phyloP scores from a whole-genome alignment of 441 rosid genomes.

The Erodium texanum region DNA sequence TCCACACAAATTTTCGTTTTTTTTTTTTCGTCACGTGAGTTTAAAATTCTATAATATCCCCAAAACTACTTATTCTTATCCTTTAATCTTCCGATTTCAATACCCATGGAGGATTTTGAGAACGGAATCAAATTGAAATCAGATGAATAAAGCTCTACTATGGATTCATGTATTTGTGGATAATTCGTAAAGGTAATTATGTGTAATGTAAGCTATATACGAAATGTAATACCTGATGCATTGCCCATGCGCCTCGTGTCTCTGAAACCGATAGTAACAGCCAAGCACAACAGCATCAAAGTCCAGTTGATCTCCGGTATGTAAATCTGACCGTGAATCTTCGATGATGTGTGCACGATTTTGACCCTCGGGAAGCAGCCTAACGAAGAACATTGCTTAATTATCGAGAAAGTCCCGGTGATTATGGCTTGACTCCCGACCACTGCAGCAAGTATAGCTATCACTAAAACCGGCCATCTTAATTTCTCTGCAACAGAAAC shows the following conservation, averaged over 20 bases:
- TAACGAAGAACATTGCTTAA: conserved; percentile 84
- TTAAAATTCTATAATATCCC: too few species aligned
- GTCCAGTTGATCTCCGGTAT: conserved; percentile 95
- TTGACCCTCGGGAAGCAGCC: conserved; percentile 94
- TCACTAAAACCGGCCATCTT: conserved; percentile 67
- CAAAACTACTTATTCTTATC: too few species aligned
- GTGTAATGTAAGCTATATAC: too few species aligned
- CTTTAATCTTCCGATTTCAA: too few species aligned
- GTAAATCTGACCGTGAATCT: conserved; percentile 91
- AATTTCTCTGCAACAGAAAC: conserved; percentile 38
- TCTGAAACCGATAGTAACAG: conserved; percentile 91
- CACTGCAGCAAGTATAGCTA: conserved; percentile 94
- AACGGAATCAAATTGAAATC: too few species aligned
- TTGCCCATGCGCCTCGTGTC: conserved; percentile 91
- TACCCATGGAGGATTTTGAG: too few species aligned
- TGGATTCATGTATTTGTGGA: too few species aligned
- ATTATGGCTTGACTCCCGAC: conserved; percentile 97
- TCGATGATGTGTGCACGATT: conserved; percentile 87
- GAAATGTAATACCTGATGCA: conserved; percentile 27
- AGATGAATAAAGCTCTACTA: too few species aligned
- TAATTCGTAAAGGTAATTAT: too few species aligned
- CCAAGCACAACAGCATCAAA: conserved; percentile 88
- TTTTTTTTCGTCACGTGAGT: too few species aligned
- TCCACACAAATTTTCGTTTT: too few species aligned
- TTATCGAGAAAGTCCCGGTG: conserved; percentile 89